Percentiles rank a stretch among this genome's conserved stretches.
Conservation (phyloP, 208 protist species). For the Endotrypanum monterogeii region DNA sequence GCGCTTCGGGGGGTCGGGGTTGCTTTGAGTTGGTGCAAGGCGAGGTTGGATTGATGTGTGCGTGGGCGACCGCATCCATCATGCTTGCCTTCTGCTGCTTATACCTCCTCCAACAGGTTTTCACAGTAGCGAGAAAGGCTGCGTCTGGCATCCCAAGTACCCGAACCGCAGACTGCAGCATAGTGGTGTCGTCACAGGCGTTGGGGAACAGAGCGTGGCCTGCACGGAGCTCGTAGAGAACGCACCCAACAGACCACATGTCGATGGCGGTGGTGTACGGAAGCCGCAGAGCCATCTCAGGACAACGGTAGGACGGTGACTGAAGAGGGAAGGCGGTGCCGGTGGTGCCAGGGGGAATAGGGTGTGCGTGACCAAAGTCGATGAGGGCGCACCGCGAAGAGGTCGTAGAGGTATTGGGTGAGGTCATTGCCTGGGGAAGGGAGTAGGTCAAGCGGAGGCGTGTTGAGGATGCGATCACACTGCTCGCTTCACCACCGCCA, state of each 20-base stretch:
- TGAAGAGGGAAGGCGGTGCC: constrained; percentile 96
- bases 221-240: constrained; percentile 55
- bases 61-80: not conserved
- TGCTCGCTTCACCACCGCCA: constrained; percentile 7
- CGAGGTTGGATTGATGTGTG: not conserved
- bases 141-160: constrained; percentile 55
- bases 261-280: constrained; percentile 66
- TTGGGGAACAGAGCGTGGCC: constrained; percentile 55
- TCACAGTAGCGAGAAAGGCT: constrained; percentile 43
- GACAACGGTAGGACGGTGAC: constrained; percentile 95
- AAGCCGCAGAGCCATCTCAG: constrained; percentile 90
- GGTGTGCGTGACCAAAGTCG: constrained; percentile 95
- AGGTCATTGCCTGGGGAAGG: constrained; percentile 1
- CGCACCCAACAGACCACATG: constrained; percentile 72
- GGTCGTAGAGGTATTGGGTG: not conserved
- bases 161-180: constrained; percentile 36
- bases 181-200: constrained; percentile 34
- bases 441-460: constrained; percentile 3
- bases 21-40: not conserved
- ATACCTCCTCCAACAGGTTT: constrained; percentile 44
- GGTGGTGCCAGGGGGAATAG: constrained; percentile 52
- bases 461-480: not conserved
- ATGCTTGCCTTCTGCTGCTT: constrained; percentile 22
- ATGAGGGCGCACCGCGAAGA: constrained; percentile 91
- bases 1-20: not conserved